Base-by-base conservation (phyloP, 2,329 filamentous ascomycete genomes). In the Neopestalotiopsis clavispora region DNA sequence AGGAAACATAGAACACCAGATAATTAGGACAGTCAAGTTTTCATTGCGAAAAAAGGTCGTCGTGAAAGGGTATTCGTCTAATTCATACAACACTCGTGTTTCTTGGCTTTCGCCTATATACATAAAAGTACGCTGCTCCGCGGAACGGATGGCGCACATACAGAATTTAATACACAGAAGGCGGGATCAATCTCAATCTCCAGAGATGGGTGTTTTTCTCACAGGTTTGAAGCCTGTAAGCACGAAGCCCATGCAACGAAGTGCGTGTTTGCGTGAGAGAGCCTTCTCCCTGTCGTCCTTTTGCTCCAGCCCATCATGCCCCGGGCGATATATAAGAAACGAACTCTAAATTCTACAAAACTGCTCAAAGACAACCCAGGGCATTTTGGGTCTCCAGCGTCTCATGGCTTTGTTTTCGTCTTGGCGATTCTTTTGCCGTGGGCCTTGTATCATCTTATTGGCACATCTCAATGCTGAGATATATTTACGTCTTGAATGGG, bases 111-210 rank as follows among this genome's bases (percentile, higher is more conserved):
- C 28, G 30, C 42, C n/a, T 64, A 64, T 64, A n/a, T 64, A 64
- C 61, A 64, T 23, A 2, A 20, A 34, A 28, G 10, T 52, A 38
- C 32, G n/a, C 6, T 62, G n/a, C 6, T 62, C 59, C 12, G 57
- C 57, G 9, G n/a, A 20, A 14, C 59, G 34, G 32, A 30, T n/a
- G n/a, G 7, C 4, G 4, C 17, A 10, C 14, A 62, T 40, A 10
- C 14, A 23, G 28, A 20, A 32, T 64, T 30, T 23, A 32, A 23
- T 42, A n/a, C 40, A 52, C 14, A 64, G 61, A 64, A 64, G 61
- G 61, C 61, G 20, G 7, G 61, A 64, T 64, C 61, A n/a, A 64
- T 64, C 61, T 52, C 61, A 45, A 30, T 30, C 61, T 64, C 20
- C 23, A 28, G 17, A 38, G 38, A 23, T 30, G 30, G 30, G 23